Conservation (phyloP, 208 protist genomes). For the Naegleria fowleri region DNA sequence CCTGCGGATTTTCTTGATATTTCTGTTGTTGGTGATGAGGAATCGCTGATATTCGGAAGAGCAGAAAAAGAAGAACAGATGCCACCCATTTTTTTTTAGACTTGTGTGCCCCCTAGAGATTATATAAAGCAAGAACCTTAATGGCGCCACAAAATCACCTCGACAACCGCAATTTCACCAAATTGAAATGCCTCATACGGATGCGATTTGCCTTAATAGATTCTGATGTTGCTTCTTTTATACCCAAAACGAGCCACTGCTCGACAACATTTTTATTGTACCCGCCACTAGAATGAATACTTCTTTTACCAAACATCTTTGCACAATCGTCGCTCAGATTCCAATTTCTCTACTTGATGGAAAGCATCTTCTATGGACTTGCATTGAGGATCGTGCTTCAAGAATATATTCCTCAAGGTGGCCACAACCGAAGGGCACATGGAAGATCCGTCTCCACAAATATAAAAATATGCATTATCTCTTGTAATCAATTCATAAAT, state of each 20-base stretch:
- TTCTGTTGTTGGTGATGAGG: background rate
- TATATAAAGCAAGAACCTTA: too few species aligned
- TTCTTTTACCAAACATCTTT: background rate
- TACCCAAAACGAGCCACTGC: too few species aligned
- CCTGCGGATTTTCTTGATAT: too few species aligned
- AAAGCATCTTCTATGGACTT: background rate
- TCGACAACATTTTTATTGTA: too few species aligned
- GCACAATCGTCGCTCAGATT: background rate
- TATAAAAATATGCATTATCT: background rate
- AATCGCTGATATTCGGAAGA: background rate
- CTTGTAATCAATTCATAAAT: background rate
- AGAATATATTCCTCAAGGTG: background rate
- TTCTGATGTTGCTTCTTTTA: too few species aligned
- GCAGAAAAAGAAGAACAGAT: background rate
- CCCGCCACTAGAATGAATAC: too few species aligned
- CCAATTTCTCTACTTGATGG: background rate
- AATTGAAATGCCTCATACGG: too few species aligned
- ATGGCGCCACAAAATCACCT: too few species aligned
- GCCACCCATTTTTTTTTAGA: background rate
- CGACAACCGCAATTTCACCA: too few species aligned
- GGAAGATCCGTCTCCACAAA: background rate
- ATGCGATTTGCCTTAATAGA: too few species aligned
- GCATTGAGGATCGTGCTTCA: background rate
- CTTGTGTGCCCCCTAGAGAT: too few species aligned
- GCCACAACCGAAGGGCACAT: background rate